Evolutionary conservation across 306 rosid genomes (phyloP).

Genomic region (Begonia masoniana): DNA sequence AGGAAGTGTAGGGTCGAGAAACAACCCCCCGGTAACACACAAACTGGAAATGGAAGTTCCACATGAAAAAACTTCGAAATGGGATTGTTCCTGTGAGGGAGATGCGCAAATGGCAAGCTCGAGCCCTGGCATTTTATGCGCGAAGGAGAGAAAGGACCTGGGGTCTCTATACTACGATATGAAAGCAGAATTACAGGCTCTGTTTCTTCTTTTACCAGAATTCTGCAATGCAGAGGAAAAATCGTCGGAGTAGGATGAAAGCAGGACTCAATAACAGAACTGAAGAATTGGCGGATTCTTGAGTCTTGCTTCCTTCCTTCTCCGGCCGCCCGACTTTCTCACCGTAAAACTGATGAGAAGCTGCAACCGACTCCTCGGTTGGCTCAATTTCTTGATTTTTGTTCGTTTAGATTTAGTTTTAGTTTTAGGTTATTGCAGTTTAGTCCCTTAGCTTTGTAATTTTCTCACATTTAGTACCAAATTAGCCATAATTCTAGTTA

Average conservation of each 20-base stretch:
- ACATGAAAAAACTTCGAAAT: constrained; percentile 13
- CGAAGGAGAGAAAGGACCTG: not conserved
- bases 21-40: constrained; percentile 44
- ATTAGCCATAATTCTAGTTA: too few relatives aligned
- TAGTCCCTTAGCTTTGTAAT: too few relatives aligned
- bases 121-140: constrained; percentile 23
- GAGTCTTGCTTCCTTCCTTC: constrained; percentile 12
- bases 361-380: not conserved
- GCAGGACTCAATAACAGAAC: not conserved
- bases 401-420: not conserved
- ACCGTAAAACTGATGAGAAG: not conserved
- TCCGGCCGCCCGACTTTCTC: constrained; percentile 15
- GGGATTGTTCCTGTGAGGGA: constrained; percentile 9
- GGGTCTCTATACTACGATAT: too few relatives aligned
- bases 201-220: too few relatives aligned
- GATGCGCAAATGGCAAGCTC: constrained; percentile 13
- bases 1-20: constrained; percentile 49
- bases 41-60: constrained; percentile 13
- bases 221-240: too few relatives aligned
- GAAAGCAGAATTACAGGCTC: too few relatives aligned
- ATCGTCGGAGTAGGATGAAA: too few relatives aligned
- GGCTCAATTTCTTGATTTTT: constrained; percentile 2
- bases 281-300: constrained; percentile 10
- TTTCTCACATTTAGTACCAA: too few relatives aligned
- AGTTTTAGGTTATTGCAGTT: too few relatives aligned